A percentile compares a stretch with the other conserved stretches of the same genome.
Evolutionary conservation across 169 alveolate genomes (phyloP).

Genomic region (Eimeria falciformis): DNA sequence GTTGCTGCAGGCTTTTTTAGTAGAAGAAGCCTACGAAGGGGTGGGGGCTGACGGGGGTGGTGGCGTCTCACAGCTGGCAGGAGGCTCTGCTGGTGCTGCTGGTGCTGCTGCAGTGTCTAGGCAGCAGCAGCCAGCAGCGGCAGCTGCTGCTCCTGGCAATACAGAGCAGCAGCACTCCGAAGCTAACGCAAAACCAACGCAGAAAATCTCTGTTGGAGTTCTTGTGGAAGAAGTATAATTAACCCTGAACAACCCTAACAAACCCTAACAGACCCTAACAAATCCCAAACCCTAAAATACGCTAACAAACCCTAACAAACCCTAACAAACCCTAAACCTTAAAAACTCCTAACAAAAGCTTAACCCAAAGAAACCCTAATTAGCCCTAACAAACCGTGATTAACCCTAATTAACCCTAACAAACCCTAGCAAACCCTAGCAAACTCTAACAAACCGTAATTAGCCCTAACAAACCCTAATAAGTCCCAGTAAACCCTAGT

Average conservation of each 20-base stretch:
- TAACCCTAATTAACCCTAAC: too few relatives aligned
- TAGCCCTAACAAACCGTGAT: too few relatives aligned
- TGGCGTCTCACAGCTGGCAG: constrained; percentile 38
- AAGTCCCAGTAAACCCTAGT: too few relatives aligned
- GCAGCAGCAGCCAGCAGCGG: constrained; percentile 45
- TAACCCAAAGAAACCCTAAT: neutral
- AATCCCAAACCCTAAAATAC: constrained; percentile 13
- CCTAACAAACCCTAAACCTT: neutral
- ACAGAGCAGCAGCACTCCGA: constrained; percentile 31
- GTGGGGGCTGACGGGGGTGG: too few relatives aligned
- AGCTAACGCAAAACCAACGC: neutral
- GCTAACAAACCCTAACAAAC: constrained; percentile 6
- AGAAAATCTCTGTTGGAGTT: constrained; percentile 30
- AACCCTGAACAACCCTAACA: too few relatives aligned
- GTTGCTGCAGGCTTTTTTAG: constrained; percentile 55
- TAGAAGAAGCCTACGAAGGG: constrained; percentile 31
- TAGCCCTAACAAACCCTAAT: too few relatives aligned
- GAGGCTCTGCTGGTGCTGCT: constrained; percentile 32
- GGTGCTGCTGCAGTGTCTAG: constrained; percentile 22
- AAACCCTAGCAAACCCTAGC: too few relatives aligned
- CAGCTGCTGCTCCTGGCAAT: neutral
- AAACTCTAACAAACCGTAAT: too few relatives aligned
- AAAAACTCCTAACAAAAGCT: neutral
- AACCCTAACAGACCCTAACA: too few relatives aligned
- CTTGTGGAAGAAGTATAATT: too few relatives aligned